Base-by-base conservation (phyloP, 441 rosid genomes). In the Corymbia calophylla region DNA sequence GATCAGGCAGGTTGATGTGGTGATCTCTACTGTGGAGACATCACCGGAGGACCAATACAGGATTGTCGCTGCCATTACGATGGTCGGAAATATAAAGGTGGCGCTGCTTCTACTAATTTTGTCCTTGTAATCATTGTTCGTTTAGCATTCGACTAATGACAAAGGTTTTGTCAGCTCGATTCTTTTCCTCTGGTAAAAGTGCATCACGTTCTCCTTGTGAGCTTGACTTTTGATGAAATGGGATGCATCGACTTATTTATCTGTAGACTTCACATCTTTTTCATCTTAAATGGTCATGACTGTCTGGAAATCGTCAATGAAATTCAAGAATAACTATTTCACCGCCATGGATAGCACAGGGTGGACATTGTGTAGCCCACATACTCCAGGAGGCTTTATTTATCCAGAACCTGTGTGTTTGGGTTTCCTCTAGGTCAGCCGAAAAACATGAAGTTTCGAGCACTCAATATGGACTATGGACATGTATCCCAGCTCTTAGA, bases 41-140 rank as follows among this genome's bases (percentile, higher is more conserved):
- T 90, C 44, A 29, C 7, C 88, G 18, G 89, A 87, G 7, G 92
- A 91, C 88, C 96, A 92, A 88, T 88, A 7, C 23, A 94, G 90
- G 92, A 89, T 94, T 58, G 90, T 94, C 7, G 89, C 91, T 70
- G 95, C 96, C 47, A 92, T 94, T 89, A 94, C 91, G 77, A 93
- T 91, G 89, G 94, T 94, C 53, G 94, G 95, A 21, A 94, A 94
- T 49, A 87, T 94, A 12, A 93, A 92, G 94, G 95, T 92, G 29
- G 18, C 14, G 17, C 11, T 32, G 32, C 32, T 70, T 25, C 7
- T 25, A 86, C 7, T 23, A 18, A 51, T 31, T 31, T 53, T 86
- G 48, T 32, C 53, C 32, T 66, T 5, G 47, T 23, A 5, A 2
- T 53, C 25, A 27, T 6, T 21, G 87, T 15, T 3, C 31, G 1